phyloP scores from a whole-genome alignment of 495 filamentous ascomycete species.

The Penicillium fimorum region DNA sequence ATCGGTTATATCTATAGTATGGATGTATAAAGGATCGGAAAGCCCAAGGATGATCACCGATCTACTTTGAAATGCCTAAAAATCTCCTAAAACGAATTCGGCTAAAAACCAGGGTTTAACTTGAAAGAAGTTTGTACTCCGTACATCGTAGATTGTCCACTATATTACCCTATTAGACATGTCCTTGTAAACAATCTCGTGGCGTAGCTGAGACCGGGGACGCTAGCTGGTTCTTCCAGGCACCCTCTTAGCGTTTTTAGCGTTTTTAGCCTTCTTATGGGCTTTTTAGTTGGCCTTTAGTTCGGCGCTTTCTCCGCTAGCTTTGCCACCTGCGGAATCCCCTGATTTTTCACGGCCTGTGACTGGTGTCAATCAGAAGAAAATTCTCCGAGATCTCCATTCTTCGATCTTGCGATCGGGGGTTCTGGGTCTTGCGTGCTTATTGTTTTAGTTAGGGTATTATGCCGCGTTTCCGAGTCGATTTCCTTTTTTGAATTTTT shows the following conservation, averaged over 20 bases:
- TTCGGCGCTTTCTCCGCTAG: not conserved
- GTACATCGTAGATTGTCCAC: not conserved
- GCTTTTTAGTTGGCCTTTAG: not conserved
- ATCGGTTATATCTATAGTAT: not conserved
- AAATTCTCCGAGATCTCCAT: constrained; percentile 31
- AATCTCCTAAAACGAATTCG: too few relatives aligned
- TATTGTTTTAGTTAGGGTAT: not conserved
- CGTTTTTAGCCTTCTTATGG: not conserved
- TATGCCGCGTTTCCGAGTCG: not conserved
- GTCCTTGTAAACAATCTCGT: not conserved
- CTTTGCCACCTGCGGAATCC: constrained; percentile 5
- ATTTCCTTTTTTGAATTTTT: not conserved
- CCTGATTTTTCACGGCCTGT: not conserved
- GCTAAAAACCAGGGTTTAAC: too few relatives aligned
- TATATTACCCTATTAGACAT: not conserved
- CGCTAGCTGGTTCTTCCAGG: constrained; percentile 8
- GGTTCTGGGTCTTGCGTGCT: not conserved
- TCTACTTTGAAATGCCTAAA: too few relatives aligned
- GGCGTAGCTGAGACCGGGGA: constrained; percentile 26
- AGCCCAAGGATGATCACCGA: too few relatives aligned
- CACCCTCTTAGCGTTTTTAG: not conserved
- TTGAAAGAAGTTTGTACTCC: not conserved
- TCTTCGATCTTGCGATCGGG: constrained; percentile 1
- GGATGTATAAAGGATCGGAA: not conserved
- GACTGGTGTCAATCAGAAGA: constrained; percentile 8